Evolutionary conservation across 306 rosid genomes (phyloP).

Genomic region (Quercus parvula): DNA sequence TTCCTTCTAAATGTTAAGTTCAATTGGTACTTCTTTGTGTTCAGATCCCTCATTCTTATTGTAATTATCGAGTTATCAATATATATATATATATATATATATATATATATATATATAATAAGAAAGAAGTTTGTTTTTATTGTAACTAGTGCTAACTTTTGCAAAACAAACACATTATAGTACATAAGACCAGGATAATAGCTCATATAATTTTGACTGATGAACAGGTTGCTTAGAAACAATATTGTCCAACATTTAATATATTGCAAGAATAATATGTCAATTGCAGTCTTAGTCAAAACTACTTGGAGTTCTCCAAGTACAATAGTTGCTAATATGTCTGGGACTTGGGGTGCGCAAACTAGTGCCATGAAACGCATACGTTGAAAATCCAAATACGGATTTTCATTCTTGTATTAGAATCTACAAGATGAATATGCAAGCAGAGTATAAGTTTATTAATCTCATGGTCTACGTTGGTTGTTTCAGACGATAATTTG

Average conservation of each 20-base stretch:
- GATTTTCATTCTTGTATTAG: not conserved
- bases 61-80: too few relatives aligned
- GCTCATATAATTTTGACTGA: too few relatives aligned
- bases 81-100: too few relatives aligned
- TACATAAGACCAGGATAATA: too few relatives aligned
- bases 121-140: too few relatives aligned
- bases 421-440: not conserved
- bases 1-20: not conserved
- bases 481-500: not conserved
- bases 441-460: not conserved
- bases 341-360: not conserved
- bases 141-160: too few relatives aligned
- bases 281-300: not conserved
- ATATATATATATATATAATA: too few relatives aligned
- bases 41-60: too few relatives aligned
- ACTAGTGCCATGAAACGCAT: not conserved
- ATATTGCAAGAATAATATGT: not conserved
- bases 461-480: not conserved
- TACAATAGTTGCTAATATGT: not conserved
- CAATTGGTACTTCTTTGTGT: too few relatives aligned
- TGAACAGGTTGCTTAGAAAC: too few relatives aligned
- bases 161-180: too few relatives aligned
- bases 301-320: not conserved
- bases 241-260: too few relatives aligned
- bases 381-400: not conserved